These are phyloP conservation scores for Tricholoma sp. DNA, from an alignment of 768 basidiomycete genomes.

Conservation along the genomic window DNA sequence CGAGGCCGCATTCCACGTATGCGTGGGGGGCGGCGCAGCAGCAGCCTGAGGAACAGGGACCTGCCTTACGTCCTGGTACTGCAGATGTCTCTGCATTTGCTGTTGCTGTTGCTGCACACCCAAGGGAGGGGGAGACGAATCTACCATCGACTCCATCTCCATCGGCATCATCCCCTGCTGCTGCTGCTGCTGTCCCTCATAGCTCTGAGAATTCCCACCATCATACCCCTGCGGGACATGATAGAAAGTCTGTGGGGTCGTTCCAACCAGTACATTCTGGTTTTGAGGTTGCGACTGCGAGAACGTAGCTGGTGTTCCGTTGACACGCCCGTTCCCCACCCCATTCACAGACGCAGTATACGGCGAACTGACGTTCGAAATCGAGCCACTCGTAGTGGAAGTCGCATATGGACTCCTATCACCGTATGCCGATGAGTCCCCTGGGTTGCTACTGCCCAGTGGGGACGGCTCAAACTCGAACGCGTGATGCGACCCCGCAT, in stretches of 20 bases:
- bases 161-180: conserved; percentile 9
- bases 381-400: conserved; percentile 10
- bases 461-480: conserved; percentile 15
- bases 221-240: conserved; percentile 14
- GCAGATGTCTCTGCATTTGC: conserved; percentile 9
- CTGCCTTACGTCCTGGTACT: background rate
- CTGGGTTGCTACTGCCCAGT: background rate
- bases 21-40: background rate
- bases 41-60: background rate
- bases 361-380: conserved; percentile 26
- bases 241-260: conserved; percentile 14
- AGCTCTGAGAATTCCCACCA: conserved; percentile 5
- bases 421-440: background rate
- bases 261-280: conserved; percentile 3
- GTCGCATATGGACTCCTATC: conserved; percentile 23
- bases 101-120: conserved; percentile 19
- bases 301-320: conserved; percentile 11
- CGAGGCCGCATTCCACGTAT: no score
- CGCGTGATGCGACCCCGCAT: conserved; percentile 12
- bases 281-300: conserved; percentile 14
- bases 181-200: conserved; percentile 12
- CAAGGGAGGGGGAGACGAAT: conserved; percentile 9
- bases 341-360: conserved; percentile 16
- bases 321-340: conserved; percentile 11
- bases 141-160: conserved; percentile 16